These are phyloP conservation scores for Aureobasidium sp. DNA, from an alignment of 2,329 filamentous ascomycete species.

Conservation along the genomic window DNA sequence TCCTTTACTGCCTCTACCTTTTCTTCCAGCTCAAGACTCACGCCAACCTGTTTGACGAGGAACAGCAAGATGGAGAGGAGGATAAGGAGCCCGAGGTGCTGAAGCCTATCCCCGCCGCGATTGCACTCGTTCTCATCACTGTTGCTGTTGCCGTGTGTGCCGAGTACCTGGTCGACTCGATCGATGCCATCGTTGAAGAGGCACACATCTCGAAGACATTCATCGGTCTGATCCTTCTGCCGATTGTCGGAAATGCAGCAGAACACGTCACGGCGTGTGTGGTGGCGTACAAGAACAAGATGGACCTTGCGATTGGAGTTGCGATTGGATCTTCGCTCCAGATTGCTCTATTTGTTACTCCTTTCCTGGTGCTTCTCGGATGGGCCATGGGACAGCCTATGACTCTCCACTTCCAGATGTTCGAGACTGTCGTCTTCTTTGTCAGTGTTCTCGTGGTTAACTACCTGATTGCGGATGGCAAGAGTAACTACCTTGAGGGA, in stretches of 20 bases:
- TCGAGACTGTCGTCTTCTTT: conserved; percentile 83
- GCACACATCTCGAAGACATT: conserved; percentile 50
- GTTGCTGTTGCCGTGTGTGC: conserved; percentile 45
- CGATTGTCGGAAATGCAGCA: conserved; percentile 58
- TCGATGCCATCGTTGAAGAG: conserved; percentile 47
- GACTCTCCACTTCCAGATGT: conserved; percentile 76
- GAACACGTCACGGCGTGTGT: conserved; percentile 59
- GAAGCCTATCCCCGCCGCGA: conserved; percentile 37
- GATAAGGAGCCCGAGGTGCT: conserved; percentile 33
- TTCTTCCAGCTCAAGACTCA: conserved; percentile 50
- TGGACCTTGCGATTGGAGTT: conserved; percentile 61
- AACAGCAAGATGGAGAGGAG: conserved; percentile 25
- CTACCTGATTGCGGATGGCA: conserved; percentile 76
- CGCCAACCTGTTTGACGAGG: conserved; percentile 41
- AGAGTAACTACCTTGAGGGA: conserved; percentile 82
- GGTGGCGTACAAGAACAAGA: conserved; percentile 59
- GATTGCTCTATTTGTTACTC: conserved; percentile 53
- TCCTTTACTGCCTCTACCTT: conserved; percentile 49
- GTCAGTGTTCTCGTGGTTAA: conserved; percentile 80
- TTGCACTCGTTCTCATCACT: conserved; percentile 43
- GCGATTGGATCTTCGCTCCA: conserved; percentile 61
- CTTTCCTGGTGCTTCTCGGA: conserved; percentile 50
- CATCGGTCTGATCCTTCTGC: conserved; percentile 50
- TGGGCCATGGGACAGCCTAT: conserved; percentile 49
- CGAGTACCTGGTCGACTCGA: conserved; percentile 48